phyloP scores from a whole-genome alignment of 176 grass and related monocot genomes.

The Oryza punctata region DNA sequence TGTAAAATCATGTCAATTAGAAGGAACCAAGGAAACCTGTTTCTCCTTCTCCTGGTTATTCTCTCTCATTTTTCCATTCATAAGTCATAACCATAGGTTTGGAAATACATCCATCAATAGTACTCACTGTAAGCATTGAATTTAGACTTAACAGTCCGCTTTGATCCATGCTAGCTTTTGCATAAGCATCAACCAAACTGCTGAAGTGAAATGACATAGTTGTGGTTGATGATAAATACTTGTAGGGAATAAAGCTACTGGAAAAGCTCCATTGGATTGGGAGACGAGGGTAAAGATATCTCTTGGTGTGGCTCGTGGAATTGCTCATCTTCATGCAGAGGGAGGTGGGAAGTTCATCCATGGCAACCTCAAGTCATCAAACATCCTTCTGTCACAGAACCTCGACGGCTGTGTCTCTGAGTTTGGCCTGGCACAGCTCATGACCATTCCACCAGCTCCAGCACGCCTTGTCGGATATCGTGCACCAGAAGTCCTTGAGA shows the following conservation, averaged over 20 bases:
- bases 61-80: background rate
- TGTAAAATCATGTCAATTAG: background rate
- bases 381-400: slow-evolving; percentile 74
- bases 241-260: slow-evolving; percentile 65
- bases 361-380: slow-evolving; percentile 86
- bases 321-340: slow-evolving; percentile 72
- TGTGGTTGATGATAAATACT: slow-evolving; percentile 13
- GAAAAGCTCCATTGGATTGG: slow-evolving; percentile 76
- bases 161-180: background rate
- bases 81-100: background rate
- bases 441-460: slow-evolving; percentile 48
- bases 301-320: slow-evolving; percentile 68
- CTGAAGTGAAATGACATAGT: slow-evolving; percentile 34
- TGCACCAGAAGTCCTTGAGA: slow-evolving; percentile 82
- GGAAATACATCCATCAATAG: slow-evolving; percentile 9
- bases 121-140: slow-evolving; percentile 1
- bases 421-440: slow-evolving; percentile 81
- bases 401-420: slow-evolving; percentile 66
- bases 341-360: slow-evolving; percentile 90
- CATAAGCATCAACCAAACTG: background rate
- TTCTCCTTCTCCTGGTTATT: slow-evolving; percentile 4
- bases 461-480: slow-evolving; percentile 75
- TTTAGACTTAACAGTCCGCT: background rate
- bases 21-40: slow-evolving; percentile 8
- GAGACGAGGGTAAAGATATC: slow-evolving; percentile 79